Evolutionary conservation across 1,284 basidiomycete species (phyloP).

Genomic region (Ganoderma boninense): DNA sequence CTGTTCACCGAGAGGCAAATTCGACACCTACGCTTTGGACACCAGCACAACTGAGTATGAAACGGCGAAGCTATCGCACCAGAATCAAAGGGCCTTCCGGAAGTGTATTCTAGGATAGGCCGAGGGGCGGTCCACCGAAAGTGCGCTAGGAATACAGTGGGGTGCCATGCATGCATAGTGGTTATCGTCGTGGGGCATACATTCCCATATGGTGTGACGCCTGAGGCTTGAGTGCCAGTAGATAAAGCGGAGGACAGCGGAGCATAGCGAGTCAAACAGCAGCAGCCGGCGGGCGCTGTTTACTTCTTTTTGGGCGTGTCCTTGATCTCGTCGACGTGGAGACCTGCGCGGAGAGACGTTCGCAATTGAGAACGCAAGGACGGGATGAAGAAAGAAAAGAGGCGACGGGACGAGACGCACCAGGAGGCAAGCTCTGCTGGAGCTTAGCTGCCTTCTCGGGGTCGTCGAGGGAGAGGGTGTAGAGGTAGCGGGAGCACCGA

Average conservation of each 20-base stretch:
- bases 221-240: conserved; percentile 18
- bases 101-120: conserved; percentile 2
- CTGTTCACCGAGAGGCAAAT: neutral
- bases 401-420: conserved; percentile 55
- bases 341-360: conserved; percentile 51
- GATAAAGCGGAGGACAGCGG: conserved; percentile 16
- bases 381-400: neutral
- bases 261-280: conserved; percentile 11
- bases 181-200: conserved; percentile 31
- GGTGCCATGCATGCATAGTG: conserved; percentile 34
- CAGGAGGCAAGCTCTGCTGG: conserved; percentile 94
- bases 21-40: neutral
- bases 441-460: conserved; percentile 99
- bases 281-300: conserved; percentile 29
- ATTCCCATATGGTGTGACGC: conserved; percentile 28
- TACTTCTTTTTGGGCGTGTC: conserved; percentile 78
- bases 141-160: conserved; percentile 20
- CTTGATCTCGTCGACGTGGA: conserved; percentile 70
- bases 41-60: neutral
- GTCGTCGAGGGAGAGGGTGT: conserved; percentile 96
- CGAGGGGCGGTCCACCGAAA: neutral
- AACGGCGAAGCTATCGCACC: neutral
- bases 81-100: neutral
- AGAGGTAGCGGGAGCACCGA: conserved; percentile 96
- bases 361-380: neutral